Conservation (phyloP, 192 early-diverging fungal genomes). For the Coemansia sp. region DNA sequence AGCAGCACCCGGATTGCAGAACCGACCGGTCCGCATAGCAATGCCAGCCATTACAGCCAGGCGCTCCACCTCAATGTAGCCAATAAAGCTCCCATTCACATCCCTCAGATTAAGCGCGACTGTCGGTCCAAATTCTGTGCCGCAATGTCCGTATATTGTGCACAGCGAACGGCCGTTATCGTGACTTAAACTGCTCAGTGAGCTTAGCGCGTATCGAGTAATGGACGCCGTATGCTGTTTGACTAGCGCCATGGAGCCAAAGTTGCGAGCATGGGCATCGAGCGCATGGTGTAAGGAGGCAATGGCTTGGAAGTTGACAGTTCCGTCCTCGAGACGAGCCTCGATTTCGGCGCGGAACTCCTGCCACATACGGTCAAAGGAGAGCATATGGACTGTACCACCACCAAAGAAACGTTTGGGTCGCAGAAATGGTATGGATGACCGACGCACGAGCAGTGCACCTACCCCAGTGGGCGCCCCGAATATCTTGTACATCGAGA, state of each 20-base stretch:
- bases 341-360: conserved; percentile 55
- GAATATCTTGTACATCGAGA: conserved; percentile 92
- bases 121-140: conserved; percentile 62
- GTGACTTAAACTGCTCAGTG: conserved; percentile 61
- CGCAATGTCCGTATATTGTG: conserved; percentile 32
- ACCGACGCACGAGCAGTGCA: conserved; percentile 68
- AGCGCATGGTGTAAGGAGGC: conserved; percentile 73
- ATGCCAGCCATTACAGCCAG: conserved; percentile 70
- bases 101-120: conserved; percentile 72
- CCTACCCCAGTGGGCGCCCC: conserved; percentile 86
- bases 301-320: conserved; percentile 76
- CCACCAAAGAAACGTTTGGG: conserved; percentile 77
- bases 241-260: conserved; percentile 45
- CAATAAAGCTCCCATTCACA: conserved; percentile 62
- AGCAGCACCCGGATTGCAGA: conserved; percentile 83
- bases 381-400: conserved; percentile 71
- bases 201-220: conserved; percentile 39
- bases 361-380: conserved; percentile 62
- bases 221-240: conserved; percentile 59
- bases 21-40: conserved; percentile 72
- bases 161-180: conserved; percentile 59
- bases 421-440: conserved; percentile 50
- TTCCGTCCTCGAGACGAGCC: conserved; percentile 75
- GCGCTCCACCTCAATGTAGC: conserved; percentile 67
- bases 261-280: conserved; percentile 56